phyloP scores from a whole-genome alignment of 2,329 filamentous ascomycete genomes.

The Penicillium corylophilum region DNA sequence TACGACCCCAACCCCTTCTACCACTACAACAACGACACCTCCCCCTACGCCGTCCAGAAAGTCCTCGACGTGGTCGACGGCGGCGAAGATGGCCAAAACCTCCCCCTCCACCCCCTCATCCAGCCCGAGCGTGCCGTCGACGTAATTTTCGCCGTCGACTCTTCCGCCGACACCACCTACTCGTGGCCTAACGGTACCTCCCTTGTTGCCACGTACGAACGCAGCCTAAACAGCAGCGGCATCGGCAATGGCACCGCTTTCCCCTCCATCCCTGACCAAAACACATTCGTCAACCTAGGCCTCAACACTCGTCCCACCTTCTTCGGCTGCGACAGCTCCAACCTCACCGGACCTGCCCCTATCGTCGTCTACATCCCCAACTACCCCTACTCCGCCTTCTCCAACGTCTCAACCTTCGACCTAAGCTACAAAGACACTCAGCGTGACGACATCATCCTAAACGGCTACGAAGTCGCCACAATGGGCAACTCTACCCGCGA shows the following conservation, averaged over 20 bases:
- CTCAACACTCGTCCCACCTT: constrained; percentile 74
- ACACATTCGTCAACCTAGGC: constrained; percentile 76
- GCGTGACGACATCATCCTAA: constrained; percentile 78
- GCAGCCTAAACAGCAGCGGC: constrained; percentile 54
- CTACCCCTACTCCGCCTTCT: constrained; percentile 70
- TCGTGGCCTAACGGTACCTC: constrained; percentile 77
- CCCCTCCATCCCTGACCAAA: constrained; percentile 68
- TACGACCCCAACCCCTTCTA: constrained; percentile 77
- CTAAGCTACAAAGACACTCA: constrained; percentile 61
- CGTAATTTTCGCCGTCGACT: constrained; percentile 78
- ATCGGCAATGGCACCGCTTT: constrained; percentile 69
- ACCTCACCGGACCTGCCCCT: constrained; percentile 60
- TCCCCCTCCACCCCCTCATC: constrained; percentile 74
- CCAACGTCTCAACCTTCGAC: constrained; percentile 79
- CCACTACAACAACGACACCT: constrained; percentile 59
- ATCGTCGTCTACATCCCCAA: constrained; percentile 88
- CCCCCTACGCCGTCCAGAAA: constrained; percentile 54
- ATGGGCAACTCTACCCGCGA: constrained; percentile 78
- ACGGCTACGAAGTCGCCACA: constrained; percentile 82
- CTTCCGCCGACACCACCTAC: constrained; percentile 67
- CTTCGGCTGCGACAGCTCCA: constrained; percentile 72
- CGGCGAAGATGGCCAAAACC: constrained; percentile 74
- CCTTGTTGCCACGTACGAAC: constrained; percentile 70
- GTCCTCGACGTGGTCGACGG: constrained; percentile 74
- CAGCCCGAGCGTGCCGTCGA: constrained; percentile 71